These are phyloP conservation scores for Populus simonii DNA, from an alignment of 345 rosid genomes.

Conservation along the genomic window DNA sequence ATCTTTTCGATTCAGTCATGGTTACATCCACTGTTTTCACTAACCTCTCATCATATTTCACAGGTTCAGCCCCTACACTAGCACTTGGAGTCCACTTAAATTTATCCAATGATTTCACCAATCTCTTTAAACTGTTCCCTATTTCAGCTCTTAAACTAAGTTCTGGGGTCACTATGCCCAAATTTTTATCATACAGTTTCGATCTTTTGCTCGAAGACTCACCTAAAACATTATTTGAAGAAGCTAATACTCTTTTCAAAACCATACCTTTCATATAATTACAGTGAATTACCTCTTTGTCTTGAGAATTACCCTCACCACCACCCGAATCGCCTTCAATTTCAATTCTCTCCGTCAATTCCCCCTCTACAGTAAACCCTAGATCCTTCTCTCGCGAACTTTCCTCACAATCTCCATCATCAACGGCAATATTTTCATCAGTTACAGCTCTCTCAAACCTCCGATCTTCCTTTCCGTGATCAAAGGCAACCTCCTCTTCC, in stretches of 20 bases:
- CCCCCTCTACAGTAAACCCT: slow-evolving; percentile 29
- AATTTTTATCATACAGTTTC: slow-evolving; percentile 11
- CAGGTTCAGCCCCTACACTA: background rate
- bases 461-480: background rate
- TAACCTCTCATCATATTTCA: background rate
- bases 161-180: slow-evolving; percentile 10
- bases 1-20: background rate
- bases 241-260: slow-evolving; percentile 13
- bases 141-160: background rate
- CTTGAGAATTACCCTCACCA: background rate
- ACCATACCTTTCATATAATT: slow-evolving; percentile 18
- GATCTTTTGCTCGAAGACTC: slow-evolving; percentile 16
- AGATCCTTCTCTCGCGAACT: slow-evolving; percentile 29
- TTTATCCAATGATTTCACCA: slow-evolving; percentile 27
- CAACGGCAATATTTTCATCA: background rate
- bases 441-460: background rate
- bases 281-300: slow-evolving; percentile 6
- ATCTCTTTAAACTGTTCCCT: slow-evolving; percentile 4
- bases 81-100: slow-evolving; percentile 11
- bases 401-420: slow-evolving; percentile 1
- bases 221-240: background rate
- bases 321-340: background rate
- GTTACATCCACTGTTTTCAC: background rate
- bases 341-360: slow-evolving; percentile 25
- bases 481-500: background rate